A percentile compares a stretch with the other conserved stretches of the same genome.
phyloP scores from a whole-genome alignment of 2,329 filamentous ascomycete species.

The Hortaea werneckii region DNA sequence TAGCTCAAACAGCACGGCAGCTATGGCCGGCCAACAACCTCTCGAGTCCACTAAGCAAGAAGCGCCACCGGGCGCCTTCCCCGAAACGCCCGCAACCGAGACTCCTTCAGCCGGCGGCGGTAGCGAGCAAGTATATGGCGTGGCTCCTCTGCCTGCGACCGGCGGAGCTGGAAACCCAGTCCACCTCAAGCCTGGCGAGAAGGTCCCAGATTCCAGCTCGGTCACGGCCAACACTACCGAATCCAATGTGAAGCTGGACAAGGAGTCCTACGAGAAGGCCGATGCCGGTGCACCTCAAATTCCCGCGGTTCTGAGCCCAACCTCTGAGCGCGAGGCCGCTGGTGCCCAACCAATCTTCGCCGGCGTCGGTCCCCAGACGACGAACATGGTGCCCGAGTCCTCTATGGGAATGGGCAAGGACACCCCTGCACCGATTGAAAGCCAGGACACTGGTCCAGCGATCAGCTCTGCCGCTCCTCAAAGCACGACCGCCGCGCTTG shows the following conservation, averaged over 20 bases:
- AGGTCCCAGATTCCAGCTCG: slow-evolving; percentile 57
- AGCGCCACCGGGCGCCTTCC: slow-evolving; percentile 56
- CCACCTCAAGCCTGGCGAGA: slow-evolving; percentile 66
- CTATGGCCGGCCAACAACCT: slow-evolving; percentile 56
- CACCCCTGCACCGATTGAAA: slow-evolving; percentile 10
- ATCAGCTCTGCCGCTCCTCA: slow-evolving; percentile 34
- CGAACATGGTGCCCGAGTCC: slow-evolving; percentile 69
- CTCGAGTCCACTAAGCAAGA: slow-evolving; percentile 31
- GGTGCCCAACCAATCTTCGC: slow-evolving; percentile 34
- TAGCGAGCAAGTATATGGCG: slow-evolving; percentile 32
- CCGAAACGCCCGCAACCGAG: slow-evolving; percentile 53
- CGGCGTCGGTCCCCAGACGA: slow-evolving; percentile 36
- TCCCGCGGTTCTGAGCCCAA: slow-evolving; percentile 37
- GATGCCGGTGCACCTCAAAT: slow-evolving; percentile 44
- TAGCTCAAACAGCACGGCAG: slow-evolving; percentile 50
- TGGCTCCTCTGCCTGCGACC: slow-evolving; percentile 50
- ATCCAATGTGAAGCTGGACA: slow-evolving; percentile 55
- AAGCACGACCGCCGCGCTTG: slow-evolving; percentile 38
- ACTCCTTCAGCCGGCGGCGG: slow-evolving; percentile 6
- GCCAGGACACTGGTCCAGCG: slow-evolving; percentile 6
- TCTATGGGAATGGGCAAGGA: slow-evolving; percentile 57
- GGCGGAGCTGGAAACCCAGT: slow-evolving; percentile 65
- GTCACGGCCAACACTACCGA: slow-evolving; percentile 62
- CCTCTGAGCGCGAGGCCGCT: slow-evolving; percentile 30
- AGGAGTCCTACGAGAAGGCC: slow-evolving; percentile 77